Evolutionary conservation across 345 rosid species (phyloP).

Genomic region (Anastatica hierochuntica): DNA sequence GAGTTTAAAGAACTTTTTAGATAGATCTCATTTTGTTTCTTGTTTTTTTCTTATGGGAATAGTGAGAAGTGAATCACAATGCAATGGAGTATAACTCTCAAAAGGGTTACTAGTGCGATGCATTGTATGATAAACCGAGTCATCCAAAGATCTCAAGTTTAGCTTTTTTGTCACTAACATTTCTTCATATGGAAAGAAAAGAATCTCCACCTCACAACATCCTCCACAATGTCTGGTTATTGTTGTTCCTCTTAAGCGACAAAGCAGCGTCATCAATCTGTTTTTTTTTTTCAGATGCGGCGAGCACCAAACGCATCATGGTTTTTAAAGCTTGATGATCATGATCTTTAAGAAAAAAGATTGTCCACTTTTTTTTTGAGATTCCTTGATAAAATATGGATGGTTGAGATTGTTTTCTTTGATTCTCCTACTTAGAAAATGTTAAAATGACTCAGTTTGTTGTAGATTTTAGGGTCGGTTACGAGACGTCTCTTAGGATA

Average conservation of each 20-base stretch:
- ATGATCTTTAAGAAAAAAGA: conserved; percentile 6
- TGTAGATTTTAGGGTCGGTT: too few species aligned
- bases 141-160: conserved; percentile 13
- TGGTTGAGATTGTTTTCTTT: conserved; percentile 23
- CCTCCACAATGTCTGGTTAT: conserved; percentile 29
- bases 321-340: conserved; percentile 17
- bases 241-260: conserved; percentile 20
- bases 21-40: too few species aligned
- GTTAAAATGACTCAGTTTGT: conserved; percentile 10
- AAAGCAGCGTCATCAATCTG: conserved; percentile 26
- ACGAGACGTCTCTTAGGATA: too few species aligned
- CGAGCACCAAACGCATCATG: conserved; percentile 32
- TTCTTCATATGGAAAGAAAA: conserved; percentile 25
- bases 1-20: conserved; percentile 1
- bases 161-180: conserved; percentile 17
- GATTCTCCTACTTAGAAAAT: conserved; percentile 7
- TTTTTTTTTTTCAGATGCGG: conserved; percentile 24
- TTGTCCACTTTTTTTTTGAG: conserved; percentile 18
- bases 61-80: conserved; percentile 26
- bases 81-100: conserved; percentile 25
- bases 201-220: conserved; percentile 18
- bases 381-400: conserved; percentile 10
- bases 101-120: conserved; percentile 22
- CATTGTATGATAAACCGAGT: conserved; percentile 24
- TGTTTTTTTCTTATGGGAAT: conserved; percentile 11